Conservation (phyloP, 345 rosid species). For the Bruguiera sexangula region DNA sequence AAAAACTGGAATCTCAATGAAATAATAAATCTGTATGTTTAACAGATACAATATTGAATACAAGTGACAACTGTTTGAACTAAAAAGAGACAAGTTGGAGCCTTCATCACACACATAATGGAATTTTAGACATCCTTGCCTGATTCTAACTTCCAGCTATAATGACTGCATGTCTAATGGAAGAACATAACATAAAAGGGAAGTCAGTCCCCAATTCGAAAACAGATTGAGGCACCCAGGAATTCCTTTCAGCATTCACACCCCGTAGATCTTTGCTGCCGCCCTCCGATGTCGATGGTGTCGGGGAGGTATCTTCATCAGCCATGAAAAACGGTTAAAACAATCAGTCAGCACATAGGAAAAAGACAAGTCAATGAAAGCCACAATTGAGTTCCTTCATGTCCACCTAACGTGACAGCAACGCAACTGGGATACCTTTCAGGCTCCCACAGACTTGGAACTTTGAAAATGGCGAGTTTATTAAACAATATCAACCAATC, state of each 20-base stretch:
- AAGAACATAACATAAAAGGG: not conserved
- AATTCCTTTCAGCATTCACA: conserved; percentile 53
- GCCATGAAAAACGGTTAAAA: conserved; percentile 14
- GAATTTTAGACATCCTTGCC: not conserved
- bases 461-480: too few relatives aligned
- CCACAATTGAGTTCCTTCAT: not conserved
- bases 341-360: not conserved
- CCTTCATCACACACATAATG: not conserved
- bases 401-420: too few relatives aligned
- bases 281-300: conserved; percentile 66
- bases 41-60: not conserved
- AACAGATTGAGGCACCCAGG: not conserved
- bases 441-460: too few relatives aligned
- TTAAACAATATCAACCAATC: too few relatives aligned
- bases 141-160: not conserved
- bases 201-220: not conserved
- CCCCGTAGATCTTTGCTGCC: conserved; percentile 62
- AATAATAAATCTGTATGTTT: not conserved
- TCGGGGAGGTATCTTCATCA: conserved; percentile 65
- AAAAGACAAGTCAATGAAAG: not conserved
- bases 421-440: too few relatives aligned
- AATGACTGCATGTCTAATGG: not conserved
- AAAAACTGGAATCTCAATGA: not conserved
- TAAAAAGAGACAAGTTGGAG: not conserved
- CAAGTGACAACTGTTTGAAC: not conserved